phyloP scores from a whole-genome alignment of 352 stramenopile genomes.

The Phytophthora constricta region DNA sequence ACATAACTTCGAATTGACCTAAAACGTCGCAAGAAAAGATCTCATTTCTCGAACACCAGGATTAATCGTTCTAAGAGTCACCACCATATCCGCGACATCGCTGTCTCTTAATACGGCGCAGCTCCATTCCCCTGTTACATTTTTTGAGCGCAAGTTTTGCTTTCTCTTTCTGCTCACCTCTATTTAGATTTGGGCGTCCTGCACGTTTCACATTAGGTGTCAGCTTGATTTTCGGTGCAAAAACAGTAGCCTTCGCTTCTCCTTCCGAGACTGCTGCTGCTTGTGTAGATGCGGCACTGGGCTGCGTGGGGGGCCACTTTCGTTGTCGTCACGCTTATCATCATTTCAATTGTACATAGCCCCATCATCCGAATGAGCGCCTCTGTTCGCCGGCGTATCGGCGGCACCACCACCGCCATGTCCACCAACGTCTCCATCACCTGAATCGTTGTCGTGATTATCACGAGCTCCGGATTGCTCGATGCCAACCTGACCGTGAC shows the following conservation, averaged over 20 bases:
- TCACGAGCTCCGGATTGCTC: background rate
- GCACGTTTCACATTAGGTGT: background rate
- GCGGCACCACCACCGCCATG: too few relatives aligned
- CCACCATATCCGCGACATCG: background rate
- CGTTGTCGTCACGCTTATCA: too few relatives aligned
- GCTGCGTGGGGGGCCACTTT: too few relatives aligned
- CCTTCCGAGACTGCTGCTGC: too few relatives aligned
- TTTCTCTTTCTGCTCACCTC: background rate
- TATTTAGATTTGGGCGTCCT: background rate
- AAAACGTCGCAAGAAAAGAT: conserved; percentile 1
- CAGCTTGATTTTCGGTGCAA: background rate
- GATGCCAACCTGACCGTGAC: background rate
- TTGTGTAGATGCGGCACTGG: too few relatives aligned
- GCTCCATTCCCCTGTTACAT: conserved; percentile 14
- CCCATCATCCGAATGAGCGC: too few relatives aligned
- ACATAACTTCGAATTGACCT: background rate
- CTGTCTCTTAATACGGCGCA: conserved; percentile 5
- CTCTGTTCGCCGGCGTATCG: too few relatives aligned
- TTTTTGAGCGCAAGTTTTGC: background rate
- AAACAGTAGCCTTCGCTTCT: too few relatives aligned
- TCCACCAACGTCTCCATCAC: too few relatives aligned
- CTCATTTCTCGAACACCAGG: background rate
- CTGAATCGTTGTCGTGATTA: too few relatives aligned
- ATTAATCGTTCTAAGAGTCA: background rate
- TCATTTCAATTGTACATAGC: too few relatives aligned